Percentiles rank a stretch among this genome's conserved stretches.
Evolutionary conservation across 805 yeast species (phyloP).

Genomic region (Saccharomyces paradoxus): DNA sequence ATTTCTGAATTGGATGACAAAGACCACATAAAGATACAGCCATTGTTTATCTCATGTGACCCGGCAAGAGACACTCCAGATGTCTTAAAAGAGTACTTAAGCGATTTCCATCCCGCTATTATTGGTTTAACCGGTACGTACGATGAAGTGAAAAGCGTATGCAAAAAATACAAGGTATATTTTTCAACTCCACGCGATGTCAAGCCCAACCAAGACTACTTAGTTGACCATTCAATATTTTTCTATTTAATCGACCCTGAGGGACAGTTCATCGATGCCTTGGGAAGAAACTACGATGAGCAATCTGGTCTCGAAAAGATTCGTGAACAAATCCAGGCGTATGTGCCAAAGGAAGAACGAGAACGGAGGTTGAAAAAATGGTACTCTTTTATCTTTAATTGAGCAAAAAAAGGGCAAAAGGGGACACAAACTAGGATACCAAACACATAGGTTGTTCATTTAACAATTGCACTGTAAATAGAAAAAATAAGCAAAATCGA

Average conservation of each 20-base stretch:
- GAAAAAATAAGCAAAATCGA: background rate
- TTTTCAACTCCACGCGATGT: slow-evolving; percentile 91
- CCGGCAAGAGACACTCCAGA: slow-evolving; percentile 91
- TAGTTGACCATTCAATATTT: slow-evolving; percentile 95
- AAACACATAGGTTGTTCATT: background rate
- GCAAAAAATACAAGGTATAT: slow-evolving; percentile 88
- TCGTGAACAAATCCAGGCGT: slow-evolving; percentile 65
- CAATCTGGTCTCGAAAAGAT: slow-evolving; percentile 70
- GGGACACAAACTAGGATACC: background rate
- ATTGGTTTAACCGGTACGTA: slow-evolving; percentile 89
- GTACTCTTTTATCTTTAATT: slow-evolving; percentile 35
- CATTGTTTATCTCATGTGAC: slow-evolving; percentile 90
- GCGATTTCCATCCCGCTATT: slow-evolving; percentile 82
- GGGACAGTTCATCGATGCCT: slow-evolving; percentile 87
- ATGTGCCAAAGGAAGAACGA: slow-evolving; percentile 64
- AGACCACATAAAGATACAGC: slow-evolving; percentile 58
- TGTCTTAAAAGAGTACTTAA: slow-evolving; percentile 67
- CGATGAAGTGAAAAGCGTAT: slow-evolving; percentile 71
- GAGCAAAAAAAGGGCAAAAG: background rate
- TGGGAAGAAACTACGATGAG: slow-evolving; percentile 84
- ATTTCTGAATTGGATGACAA: slow-evolving; percentile 53
- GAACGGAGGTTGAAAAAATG: slow-evolving; percentile 54
- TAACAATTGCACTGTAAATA: background rate
- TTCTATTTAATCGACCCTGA: slow-evolving; percentile 96
- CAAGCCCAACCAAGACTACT: slow-evolving; percentile 88